A percentile compares a stretch with the other conserved stretches of the same genome.
Conservation (phyloP, 192 early-diverging fungal genomes). For the Funneliformis geosporum region DNA sequence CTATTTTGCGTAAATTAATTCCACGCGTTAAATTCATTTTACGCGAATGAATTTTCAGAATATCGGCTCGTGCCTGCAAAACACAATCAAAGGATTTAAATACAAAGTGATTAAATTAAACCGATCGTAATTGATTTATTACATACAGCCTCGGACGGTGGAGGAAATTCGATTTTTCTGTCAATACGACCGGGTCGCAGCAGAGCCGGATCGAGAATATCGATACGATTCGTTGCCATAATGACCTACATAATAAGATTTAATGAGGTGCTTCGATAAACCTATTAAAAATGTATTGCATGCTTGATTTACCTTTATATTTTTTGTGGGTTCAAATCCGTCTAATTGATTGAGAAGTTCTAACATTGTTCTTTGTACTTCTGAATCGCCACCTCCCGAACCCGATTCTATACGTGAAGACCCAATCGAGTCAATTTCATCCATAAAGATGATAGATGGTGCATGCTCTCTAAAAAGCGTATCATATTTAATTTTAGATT, state of each 20-base stretch:
- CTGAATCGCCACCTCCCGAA: conserved; percentile 78
- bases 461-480: conserved; percentile 71
- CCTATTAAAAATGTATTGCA: neutral
- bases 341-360: conserved; percentile 89
- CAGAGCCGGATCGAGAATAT: conserved; percentile 86
- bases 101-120: neutral
- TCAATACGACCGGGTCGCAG: conserved; percentile 88
- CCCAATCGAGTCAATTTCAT: conserved; percentile 90
- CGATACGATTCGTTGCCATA: conserved; percentile 92
- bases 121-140: neutral
- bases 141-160: conserved; percentile 73
- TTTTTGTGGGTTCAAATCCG: conserved; percentile 88
- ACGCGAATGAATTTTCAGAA: conserved; percentile 89
- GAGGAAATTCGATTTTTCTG: conserved; percentile 90
- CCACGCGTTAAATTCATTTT: conserved; percentile 91
- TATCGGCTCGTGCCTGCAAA: conserved; percentile 72
- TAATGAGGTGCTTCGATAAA: neutral
- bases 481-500: neutral
- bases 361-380: conserved; percentile 90
- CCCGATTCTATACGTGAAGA: conserved; percentile 81
- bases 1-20: conserved; percentile 88
- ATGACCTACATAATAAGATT: conserved; percentile 49
- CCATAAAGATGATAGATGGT: conserved; percentile 92
- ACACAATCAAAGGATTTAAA: neutral
- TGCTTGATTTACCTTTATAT: conserved; percentile 68